These are phyloP conservation scores for Hibiscus syriacus DNA, from an alignment of 345 rosid species.

Conservation along the genomic window DNA sequence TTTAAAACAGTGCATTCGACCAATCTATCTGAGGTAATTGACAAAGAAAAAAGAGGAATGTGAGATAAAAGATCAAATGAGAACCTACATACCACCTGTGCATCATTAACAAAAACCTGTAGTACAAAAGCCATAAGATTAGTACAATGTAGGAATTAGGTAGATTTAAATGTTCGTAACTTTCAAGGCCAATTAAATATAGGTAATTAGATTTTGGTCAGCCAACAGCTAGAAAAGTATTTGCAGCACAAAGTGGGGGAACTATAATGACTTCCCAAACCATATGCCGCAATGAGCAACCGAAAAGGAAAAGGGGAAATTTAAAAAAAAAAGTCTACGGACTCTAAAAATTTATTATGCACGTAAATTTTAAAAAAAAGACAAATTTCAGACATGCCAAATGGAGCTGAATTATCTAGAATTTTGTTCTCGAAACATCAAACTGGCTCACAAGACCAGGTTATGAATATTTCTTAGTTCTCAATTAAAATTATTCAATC, in stretches of 20 bases:
- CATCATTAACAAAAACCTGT: not conserved
- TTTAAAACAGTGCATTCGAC: conserved; percentile 89
- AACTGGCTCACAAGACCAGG: not conserved
- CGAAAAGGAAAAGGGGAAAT: not conserved
- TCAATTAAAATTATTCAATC: not conserved
- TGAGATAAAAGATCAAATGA: not conserved
- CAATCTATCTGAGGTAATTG: conserved; percentile 59
- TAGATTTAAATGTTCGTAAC: not conserved
- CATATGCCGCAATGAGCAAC: not conserved
- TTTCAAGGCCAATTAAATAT: not conserved
- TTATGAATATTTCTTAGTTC: not conserved
- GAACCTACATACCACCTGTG: not conserved
- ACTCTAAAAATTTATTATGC: not conserved
- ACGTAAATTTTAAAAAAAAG: not conserved
- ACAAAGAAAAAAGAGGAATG: conserved; percentile 11
- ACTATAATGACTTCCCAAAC: not conserved
- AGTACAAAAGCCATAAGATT: not conserved
- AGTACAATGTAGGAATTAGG: not conserved
- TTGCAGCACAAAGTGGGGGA: not conserved
- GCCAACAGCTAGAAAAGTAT: not conserved
- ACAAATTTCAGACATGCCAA: not conserved
- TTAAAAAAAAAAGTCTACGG: not conserved
- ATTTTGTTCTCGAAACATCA: not conserved
- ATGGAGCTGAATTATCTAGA: not conserved
- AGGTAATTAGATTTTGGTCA: not conserved